These are phyloP conservation scores for Podospora australis DNA, from an alignment of 495 filamentous ascomycete genomes.

Conservation along the genomic window DNA sequence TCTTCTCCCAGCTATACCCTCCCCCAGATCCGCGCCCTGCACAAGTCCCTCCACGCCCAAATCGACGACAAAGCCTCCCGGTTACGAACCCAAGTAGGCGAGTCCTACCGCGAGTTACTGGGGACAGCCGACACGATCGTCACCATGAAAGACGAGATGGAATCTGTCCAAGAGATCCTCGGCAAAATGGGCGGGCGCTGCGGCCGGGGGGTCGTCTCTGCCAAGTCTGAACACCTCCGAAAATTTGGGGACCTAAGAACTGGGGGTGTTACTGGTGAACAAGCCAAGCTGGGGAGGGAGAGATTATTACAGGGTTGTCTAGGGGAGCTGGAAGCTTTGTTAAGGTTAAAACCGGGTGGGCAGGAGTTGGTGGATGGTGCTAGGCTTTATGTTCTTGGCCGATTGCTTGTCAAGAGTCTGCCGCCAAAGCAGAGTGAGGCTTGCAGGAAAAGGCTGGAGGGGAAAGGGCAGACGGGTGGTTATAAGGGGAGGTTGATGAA, in stretches of 20 bases:
- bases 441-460: slow-evolving; percentile 31
- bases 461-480: slow-evolving; percentile 57
- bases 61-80: slow-evolving; percentile 78
- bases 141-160: slow-evolving; percentile 74
- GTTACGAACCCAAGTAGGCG: slow-evolving; percentile 87
- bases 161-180: slow-evolving; percentile 62
- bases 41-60: slow-evolving; percentile 46
- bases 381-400: slow-evolving; percentile 70
- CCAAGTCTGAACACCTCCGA: slow-evolving; percentile 56
- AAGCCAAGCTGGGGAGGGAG: slow-evolving; percentile 27
- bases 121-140: slow-evolving; percentile 90
- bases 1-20: slow-evolving; percentile 51
- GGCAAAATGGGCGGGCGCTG: slow-evolving; percentile 69
- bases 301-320: slow-evolving; percentile 37
- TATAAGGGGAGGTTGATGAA: slow-evolving; percentile 51
- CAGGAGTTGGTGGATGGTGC: slow-evolving; percentile 61
- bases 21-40: slow-evolving; percentile 58
- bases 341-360: slow-evolving; percentile 39
- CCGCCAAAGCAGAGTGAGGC: no score
- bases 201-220: slow-evolving; percentile 64
- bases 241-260: no score
- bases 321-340: slow-evolving; percentile 30
- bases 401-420: slow-evolving; percentile 44
- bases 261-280: slow-evolving; percentile 16
- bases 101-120: slow-evolving; percentile 84